Evolutionary conservation across 2,329 filamentous ascomycete species (phyloP), one percentile per base, ranked within the genome.

Genomic region (Chaetomium globosum): DNA sequence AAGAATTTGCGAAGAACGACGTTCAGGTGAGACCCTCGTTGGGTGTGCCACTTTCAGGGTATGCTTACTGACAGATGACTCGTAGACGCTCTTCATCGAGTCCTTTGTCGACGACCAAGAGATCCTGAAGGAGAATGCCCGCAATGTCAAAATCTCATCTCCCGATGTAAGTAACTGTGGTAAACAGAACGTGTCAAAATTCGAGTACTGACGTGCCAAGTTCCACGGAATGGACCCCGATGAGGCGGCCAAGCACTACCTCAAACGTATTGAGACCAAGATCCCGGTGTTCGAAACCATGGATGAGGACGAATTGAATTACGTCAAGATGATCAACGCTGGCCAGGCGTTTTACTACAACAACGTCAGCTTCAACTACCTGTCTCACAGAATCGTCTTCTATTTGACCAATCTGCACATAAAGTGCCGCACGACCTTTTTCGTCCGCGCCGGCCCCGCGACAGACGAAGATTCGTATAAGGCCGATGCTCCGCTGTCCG

Each of bases 321-420:
- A 94, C 79, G 94, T 99, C 80, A 97, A 97, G 81, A 97, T 99
- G 94, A 96, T 98, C 76, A 99, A 99, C 72, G 95, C 95, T 8
- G 95, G 95, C 53, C 88, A 94, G 74, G 88, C 92, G 71, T 90
- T 99, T 74, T 90, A 94, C 72, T 94, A 98, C 78, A 99, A 99
- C 80, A 97, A 98, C 71, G 91, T 95, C 75, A 93, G 90, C 74
- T 98, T 99, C 77, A 94, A 93, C 72, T 99, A 99, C 75, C 85
- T 99, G 36, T 96, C 93, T 0, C 93, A 99, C 76, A 88, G 95
- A 67, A 99, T 99, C 70, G 94, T 99, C 63, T 99, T 99, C 79
- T 99, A 98, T 77, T 87, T 99, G 55, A 91, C 97, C 74, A 99
- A 99, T 74, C 83, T 98, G 28, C 95, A 99, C 77, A 97, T 97